A percentile compares a stretch with the other conserved stretches of the same genome.
Evolutionary conservation across 2,329 filamentous ascomycete species (phyloP).

Genomic region (Monosporascus sp.): DNA sequence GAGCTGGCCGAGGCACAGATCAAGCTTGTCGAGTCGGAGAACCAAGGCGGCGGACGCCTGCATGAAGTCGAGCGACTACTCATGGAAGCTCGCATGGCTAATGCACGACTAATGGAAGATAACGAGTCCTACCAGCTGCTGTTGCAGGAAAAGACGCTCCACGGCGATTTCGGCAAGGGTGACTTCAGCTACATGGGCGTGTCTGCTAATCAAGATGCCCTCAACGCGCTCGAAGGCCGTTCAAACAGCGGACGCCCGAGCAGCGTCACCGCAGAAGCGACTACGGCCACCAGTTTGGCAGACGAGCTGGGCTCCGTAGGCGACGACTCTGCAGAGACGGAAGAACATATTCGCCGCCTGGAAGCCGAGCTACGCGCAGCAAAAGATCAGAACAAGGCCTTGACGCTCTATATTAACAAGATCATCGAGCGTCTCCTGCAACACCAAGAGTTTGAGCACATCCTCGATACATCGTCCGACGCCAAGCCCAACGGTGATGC

Average conservation of each 20-base stretch:
- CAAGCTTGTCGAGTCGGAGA: constrained; percentile 90
- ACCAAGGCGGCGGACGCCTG: constrained; percentile 80
- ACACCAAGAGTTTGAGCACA: constrained; percentile 91
- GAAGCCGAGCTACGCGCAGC: constrained; percentile 74
- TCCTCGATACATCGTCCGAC: constrained; percentile 74
- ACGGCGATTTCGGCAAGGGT: constrained; percentile 81
- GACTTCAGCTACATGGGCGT: constrained; percentile 68
- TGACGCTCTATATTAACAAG: constrained; percentile 97
- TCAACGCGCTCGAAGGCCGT: constrained; percentile 59
- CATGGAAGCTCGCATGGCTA: constrained; percentile 90
- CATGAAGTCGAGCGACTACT: constrained; percentile 87
- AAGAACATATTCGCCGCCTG: constrained; percentile 62
- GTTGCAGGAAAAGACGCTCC: constrained; percentile 89
- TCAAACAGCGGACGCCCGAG: constrained; percentile 17
- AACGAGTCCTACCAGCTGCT: constrained; percentile 97
- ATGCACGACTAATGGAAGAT: constrained; percentile 94
- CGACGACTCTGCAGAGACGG: constrained; percentile 51
- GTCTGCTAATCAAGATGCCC: constrained; percentile 57
- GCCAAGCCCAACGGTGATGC: constrained; percentile 50
- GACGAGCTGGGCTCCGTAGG: constrained; percentile 75
- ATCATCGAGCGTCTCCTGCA: constrained; percentile 94
- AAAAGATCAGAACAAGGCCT: constrained; percentile 93
- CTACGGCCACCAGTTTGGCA: constrained; percentile 58
- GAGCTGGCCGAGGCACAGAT: constrained; percentile 94
- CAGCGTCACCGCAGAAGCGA: constrained; percentile 23